Evolutionary conservation across 2,329 filamentous ascomycete genomes (phyloP), one percentile per base, ranked within the genome.

Genomic region (Aspergillus udagawae): DNA sequence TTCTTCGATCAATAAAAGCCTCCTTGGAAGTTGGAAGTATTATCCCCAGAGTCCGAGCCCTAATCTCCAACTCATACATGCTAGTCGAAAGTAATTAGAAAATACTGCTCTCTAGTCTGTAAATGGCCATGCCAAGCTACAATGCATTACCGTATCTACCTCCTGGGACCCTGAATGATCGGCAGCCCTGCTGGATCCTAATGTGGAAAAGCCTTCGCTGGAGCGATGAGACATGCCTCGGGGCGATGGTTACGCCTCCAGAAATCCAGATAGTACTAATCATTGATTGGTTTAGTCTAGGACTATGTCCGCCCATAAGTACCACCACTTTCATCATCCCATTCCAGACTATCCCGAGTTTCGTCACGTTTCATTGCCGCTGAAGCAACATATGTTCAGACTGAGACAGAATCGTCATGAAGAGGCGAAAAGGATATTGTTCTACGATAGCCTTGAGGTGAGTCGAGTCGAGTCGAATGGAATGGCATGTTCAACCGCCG

Each of bases 141-240:
- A 44, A 21, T 9, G n/a, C 41, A 44, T 21, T 21, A 9, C 3
- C n/a, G 21, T 10, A 45, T 23, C 42, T 20, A 47, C 44, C 6
- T 12, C 12, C 7, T 47, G 57, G 60, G 57, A 59, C 59, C 58
- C 56, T 59, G 51, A 51, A 50, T 63, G 64, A 68, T 66, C 64
- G 59, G 35, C 63, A 49, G 52, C 55, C 59, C 54, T 62, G 58
- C 56, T 53, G 54, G 58, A 56, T 58, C 53, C 55, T 55, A 55
- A 57, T 59, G 62, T 60, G 61, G 60, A 47, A 53, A 49, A 42
- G 48, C 27, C 59, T 58, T 58, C 53, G 52, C 50, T 51, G 58
- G 52, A 49, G 49, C 53, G 54, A 55, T 58, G 58, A 61, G 58
- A 64, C 58, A 56, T 56, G 51, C 35, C 55, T 53, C 54, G 52